A percentile compares a stretch with the other conserved stretches of the same genome.
Conservation (phyloP, 495 filamentous ascomycete species). For the Clavariopsis aquatica region DNA sequence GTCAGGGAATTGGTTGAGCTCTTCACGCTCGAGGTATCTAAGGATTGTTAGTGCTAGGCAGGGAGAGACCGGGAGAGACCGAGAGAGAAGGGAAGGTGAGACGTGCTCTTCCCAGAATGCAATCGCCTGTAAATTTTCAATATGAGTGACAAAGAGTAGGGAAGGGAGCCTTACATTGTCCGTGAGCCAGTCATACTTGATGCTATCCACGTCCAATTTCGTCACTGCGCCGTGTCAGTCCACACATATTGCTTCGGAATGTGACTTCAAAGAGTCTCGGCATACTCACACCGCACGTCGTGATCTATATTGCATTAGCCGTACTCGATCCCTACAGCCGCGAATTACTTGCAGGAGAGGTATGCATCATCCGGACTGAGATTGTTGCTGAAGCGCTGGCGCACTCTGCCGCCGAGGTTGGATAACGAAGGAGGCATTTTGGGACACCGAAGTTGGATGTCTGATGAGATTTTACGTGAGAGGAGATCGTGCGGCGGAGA, state of each 20-base stretch:
- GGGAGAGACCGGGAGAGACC: neutral
- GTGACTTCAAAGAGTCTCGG: neutral
- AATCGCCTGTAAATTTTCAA: constrained; percentile 62
- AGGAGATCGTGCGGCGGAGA: neutral
- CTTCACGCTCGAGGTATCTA: constrained; percentile 88
- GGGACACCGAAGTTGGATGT: neutral
- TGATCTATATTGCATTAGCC: constrained; percentile 54
- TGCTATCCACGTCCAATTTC: constrained; percentile 78
- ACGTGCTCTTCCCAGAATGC: constrained; percentile 97
- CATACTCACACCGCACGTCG: constrained; percentile 66
- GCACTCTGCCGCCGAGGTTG: constrained; percentile 9
- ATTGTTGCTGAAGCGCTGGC: constrained; percentile 35
- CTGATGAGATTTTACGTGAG: neutral
- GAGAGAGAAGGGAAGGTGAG: too few relatives aligned
- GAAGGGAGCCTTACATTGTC: constrained; percentile 71
- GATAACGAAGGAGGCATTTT: constrained; percentile 15
- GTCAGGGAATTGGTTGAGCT: constrained; percentile 69
- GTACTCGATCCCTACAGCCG: neutral
- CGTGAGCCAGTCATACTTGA: constrained; percentile 96
- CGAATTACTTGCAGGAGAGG: constrained; percentile 64
- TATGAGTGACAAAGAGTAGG: constrained; percentile 10
- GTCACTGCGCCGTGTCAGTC: constrained; percentile 57
- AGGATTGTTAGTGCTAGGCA: constrained; percentile 3
- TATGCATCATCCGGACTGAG: constrained; percentile 70
- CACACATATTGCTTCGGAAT: neutral